Evolutionary conservation across 352 stramenopile genomes (phyloP).

Genomic region (Phytopythium delawarense): DNA sequence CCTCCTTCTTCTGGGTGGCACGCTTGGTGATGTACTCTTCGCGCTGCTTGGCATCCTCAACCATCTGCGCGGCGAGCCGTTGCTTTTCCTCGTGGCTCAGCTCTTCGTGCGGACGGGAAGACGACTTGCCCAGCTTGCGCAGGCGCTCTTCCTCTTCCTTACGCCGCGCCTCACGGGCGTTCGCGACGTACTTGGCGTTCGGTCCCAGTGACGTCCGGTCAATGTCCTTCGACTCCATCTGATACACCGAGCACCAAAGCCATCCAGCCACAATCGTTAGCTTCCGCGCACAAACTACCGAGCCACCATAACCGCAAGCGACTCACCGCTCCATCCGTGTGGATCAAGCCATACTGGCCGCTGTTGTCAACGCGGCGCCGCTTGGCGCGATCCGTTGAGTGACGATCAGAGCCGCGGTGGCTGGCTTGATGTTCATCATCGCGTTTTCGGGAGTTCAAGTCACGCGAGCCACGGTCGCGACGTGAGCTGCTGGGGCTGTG

Average conservation of each 20-base stretch:
- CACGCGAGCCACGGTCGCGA: not conserved
- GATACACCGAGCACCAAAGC: not conserved
- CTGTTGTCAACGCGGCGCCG: constrained; percentile 9
- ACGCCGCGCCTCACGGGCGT: constrained; percentile 61
- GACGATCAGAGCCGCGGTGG: not conserved
- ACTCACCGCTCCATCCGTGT: constrained; percentile 40
- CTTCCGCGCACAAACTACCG: not conserved
- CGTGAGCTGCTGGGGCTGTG: constrained; percentile 8
- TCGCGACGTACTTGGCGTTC: constrained; percentile 68
- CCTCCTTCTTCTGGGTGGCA: constrained; percentile 40
- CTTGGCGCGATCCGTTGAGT: constrained; percentile 8
- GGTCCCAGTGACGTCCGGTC: constrained; percentile 76
- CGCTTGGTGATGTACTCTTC: constrained; percentile 60
- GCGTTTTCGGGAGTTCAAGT: not conserved
- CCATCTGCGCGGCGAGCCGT: constrained; percentile 60
- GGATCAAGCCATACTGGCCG: constrained; percentile 67
- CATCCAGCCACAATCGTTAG: not conserved
- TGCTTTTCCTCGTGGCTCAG: constrained; percentile 61
- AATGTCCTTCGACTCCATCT: constrained; percentile 65
- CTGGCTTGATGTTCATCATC: not conserved
- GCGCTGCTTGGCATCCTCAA: constrained; percentile 63
- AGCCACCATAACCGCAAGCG: not conserved
- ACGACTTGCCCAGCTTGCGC: constrained; percentile 52
- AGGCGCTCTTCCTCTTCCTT: constrained; percentile 67
- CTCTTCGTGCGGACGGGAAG: constrained; percentile 5